Conservation (phyloP, 352 stramenopile species). For the Elongisporangium prolatum region DNA sequence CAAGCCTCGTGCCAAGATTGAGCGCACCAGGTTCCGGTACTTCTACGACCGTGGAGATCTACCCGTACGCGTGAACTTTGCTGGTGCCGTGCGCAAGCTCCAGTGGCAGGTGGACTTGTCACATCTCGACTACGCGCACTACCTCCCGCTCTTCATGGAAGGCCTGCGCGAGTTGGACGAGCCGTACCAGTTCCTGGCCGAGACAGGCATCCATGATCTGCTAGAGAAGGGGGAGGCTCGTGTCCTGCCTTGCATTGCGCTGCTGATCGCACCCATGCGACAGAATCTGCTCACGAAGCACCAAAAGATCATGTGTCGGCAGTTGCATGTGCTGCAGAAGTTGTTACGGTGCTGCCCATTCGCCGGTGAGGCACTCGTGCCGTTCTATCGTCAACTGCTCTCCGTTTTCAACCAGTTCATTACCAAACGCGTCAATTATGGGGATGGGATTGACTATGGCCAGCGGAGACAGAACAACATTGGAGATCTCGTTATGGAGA, state of each 20-base stretch:
- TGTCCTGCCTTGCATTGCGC: constrained; percentile 49
- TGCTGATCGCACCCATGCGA: constrained; percentile 70
- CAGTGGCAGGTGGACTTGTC: constrained; percentile 64
- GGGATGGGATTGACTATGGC: constrained; percentile 91
- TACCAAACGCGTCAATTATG: constrained; percentile 89
- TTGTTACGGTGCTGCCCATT: constrained; percentile 65
- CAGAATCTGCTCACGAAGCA: constrained; percentile 84
- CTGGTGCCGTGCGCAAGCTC: constrained; percentile 65
- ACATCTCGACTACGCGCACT: constrained; percentile 81
- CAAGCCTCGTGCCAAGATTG: constrained; percentile 50
- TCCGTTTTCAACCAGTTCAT: constrained; percentile 92
- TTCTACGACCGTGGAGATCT: constrained; percentile 79
- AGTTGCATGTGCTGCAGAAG: constrained; percentile 76
- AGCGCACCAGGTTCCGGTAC: constrained; percentile 76
- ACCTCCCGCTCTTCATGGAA: constrained; percentile 92
- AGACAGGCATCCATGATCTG: constrained; percentile 78
- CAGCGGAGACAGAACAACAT: constrained; percentile 88
- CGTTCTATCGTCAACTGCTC: constrained; percentile 91
- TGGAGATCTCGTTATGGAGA: constrained; percentile 87
- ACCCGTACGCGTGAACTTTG: constrained; percentile 70
- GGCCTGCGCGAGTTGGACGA: constrained; percentile 84
- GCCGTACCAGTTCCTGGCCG: constrained; percentile 79
- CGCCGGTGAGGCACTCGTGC: constrained; percentile 86
- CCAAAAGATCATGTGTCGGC: constrained; percentile 63
- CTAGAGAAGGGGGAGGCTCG: constrained; percentile 66